Conservation (phyloP, 805 yeast species). For the Hanseniaspora clermontiae region DNA sequence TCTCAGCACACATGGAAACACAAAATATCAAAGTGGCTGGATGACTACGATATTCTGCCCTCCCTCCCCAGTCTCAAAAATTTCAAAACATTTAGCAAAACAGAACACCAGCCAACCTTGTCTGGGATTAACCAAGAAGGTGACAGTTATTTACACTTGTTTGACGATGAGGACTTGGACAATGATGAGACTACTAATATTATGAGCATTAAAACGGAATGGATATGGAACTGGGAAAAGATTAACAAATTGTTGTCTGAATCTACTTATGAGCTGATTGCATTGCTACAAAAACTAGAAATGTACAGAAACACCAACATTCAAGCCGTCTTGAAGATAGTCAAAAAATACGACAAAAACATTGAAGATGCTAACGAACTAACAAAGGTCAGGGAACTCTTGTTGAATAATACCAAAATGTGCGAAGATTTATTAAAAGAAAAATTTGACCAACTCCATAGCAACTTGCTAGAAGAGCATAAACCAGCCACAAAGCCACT, state of each 20-base stretch:
- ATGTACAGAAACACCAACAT: conserved; percentile 58
- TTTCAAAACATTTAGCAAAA: neutral
- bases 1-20: neutral
- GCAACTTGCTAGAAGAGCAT: neutral
- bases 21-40: conserved; percentile 15
- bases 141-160: neutral
- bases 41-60: conserved; percentile 22
- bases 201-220: conserved; percentile 29
- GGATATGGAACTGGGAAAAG: conserved; percentile 36
- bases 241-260: conserved; percentile 41
- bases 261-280: conserved; percentile 58
- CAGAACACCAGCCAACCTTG: neutral
- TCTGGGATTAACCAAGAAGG: neutral
- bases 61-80: conserved; percentile 21
- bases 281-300: conserved; percentile 35
- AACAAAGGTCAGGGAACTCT: conserved; percentile 16
- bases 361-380: conserved; percentile 21
- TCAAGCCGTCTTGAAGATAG: conserved; percentile 78
- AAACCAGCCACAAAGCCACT: neutral
- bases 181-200: conserved; percentile 12
- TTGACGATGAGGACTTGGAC: conserved; percentile 4
- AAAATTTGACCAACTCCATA: conserved; percentile 8
- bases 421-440: conserved; percentile 5
- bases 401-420: conserved; percentile 3
- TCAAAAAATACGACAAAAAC: conserved; percentile 77